Percentiles rank a stretch among this genome's conserved stretches.
phyloP scores from a whole-genome alignment of 1,139 yeast genomes.

The Fermentozyma sake region DNA sequence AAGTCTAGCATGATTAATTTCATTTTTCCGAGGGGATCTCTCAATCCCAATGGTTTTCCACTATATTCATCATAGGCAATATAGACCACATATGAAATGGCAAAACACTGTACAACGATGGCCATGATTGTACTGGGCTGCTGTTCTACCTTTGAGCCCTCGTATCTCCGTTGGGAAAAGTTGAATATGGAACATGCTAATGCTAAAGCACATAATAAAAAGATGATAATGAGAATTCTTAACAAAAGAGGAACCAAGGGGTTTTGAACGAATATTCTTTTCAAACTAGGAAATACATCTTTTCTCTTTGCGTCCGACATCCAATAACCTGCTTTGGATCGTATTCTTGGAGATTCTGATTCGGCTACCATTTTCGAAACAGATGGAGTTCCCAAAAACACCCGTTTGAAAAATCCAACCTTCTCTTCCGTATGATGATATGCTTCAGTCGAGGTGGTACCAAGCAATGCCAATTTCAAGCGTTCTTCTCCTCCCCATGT shows the following conservation, averaged over 20 bases:
- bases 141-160: conserved; percentile 51
- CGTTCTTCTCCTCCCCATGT: conserved; percentile 72
- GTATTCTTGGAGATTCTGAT: conserved; percentile 30
- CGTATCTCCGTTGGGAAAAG: conserved; percentile 37
- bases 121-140: conserved; percentile 95
- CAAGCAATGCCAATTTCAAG: conserved; percentile 51
- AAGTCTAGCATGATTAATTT: conserved; percentile 74
- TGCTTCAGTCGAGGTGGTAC: conserved; percentile 28
- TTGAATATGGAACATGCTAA: conserved; percentile 62
- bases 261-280: conserved; percentile 60
- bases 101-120: conserved; percentile 74
- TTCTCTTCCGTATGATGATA: conserved; percentile 18
- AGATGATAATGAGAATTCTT: conserved; percentile 61
- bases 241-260: conserved; percentile 79
- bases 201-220: conserved; percentile 61
- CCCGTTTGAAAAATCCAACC: conserved; percentile 7
- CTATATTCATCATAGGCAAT: conserved; percentile 88
- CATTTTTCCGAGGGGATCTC: conserved; percentile 80
- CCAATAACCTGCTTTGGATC: conserved; percentile 64
- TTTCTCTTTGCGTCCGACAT: conserved; percentile 60
- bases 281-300: conserved; percentile 50
- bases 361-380: no score
- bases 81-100: conserved; percentile 70
- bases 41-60: conserved; percentile 85
- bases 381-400: conserved; percentile 2